phyloP scores from a whole-genome alignment of 179 eudicot species.

The Silene coronaria region DNA sequence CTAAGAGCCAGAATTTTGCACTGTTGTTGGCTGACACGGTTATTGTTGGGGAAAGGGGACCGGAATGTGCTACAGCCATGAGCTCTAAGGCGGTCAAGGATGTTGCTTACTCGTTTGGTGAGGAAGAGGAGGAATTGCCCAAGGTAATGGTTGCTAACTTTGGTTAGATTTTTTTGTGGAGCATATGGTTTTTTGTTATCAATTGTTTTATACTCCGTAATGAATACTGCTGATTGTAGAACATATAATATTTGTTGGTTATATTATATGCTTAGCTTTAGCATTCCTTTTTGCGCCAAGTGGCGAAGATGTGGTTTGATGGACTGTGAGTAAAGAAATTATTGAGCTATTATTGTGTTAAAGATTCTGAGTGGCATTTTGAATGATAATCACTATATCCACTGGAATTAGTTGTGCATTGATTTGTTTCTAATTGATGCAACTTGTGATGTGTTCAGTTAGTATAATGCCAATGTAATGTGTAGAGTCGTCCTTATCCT shows the following conservation, averaged over 20 bases:
- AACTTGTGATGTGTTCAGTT: too few relatives aligned
- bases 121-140: conserved; percentile 57
- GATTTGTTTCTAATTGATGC: too few relatives aligned
- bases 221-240: background rate
- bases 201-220: background rate
- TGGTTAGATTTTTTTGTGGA: background rate
- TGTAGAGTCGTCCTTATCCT: too few relatives aligned
- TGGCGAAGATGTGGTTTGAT: background rate
- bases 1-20: conserved; percentile 62
- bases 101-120: conserved; percentile 77
- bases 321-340: background rate
- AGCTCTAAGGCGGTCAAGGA: conserved; percentile 75
- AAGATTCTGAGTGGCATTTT: too few relatives aligned
- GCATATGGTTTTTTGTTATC: background rate
- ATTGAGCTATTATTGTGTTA: too few relatives aligned
- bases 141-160: conserved; percentile 25
- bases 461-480: too few relatives aligned
- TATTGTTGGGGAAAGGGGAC: conserved; percentile 42
- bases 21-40: conserved; percentile 78
- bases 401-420: too few relatives aligned
- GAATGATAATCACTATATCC: too few relatives aligned
- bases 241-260: background rate
- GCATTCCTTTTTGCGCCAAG: background rate
- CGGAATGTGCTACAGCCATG: conserved; percentile 41
- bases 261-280: background rate